A percentile compares a stretch with the other conserved stretches of the same genome.
These are phyloP conservation scores for Eragrostis tef DNA, from an alignment of 202 grass and related monocot species.

Conservation along the genomic window DNA sequence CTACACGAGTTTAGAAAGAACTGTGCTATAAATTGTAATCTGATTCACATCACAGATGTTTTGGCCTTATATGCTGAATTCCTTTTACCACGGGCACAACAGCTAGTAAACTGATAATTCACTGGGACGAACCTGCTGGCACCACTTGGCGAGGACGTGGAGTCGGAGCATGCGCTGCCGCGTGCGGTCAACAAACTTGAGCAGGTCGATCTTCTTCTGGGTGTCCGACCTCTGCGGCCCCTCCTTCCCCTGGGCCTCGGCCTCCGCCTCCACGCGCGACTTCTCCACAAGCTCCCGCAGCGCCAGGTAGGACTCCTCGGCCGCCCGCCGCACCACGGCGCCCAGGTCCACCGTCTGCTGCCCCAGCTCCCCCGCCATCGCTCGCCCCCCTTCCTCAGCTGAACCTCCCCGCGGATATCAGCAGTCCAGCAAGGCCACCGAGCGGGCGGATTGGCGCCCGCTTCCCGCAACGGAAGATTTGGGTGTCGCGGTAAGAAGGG, in stretches of 20 bases:
- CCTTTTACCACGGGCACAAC: too few relatives aligned
- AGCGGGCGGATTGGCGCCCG: neutral
- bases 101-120: neutral
- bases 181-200: conserved; percentile 87
- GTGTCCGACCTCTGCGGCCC: conserved; percentile 61
- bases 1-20: too few relatives aligned
- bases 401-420: neutral
- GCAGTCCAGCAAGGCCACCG: neutral
- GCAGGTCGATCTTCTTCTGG: conserved; percentile 98
- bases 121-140: conserved; percentile 67
- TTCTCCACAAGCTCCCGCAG: conserved; percentile 90
- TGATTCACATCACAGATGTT: too few relatives aligned
- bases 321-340: conserved; percentile 71
- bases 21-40: too few relatives aligned
- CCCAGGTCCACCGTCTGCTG: conserved; percentile 89
- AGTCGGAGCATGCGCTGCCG: conserved; percentile 97
- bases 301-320: conserved; percentile 92
- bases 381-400: conserved; percentile 46
- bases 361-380: conserved; percentile 77
- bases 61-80: too few relatives aligned
- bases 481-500: neutral
- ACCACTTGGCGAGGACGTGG: conserved; percentile 98
- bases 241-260: conserved; percentile 52
- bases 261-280: conserved; percentile 56
- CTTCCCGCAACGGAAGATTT: neutral